Percentiles rank a stretch among this genome's conserved stretches.
phyloP scores from a whole-genome alignment of 1,284 basidiomycete species.

The Sanguinoderma infundibulare region DNA sequence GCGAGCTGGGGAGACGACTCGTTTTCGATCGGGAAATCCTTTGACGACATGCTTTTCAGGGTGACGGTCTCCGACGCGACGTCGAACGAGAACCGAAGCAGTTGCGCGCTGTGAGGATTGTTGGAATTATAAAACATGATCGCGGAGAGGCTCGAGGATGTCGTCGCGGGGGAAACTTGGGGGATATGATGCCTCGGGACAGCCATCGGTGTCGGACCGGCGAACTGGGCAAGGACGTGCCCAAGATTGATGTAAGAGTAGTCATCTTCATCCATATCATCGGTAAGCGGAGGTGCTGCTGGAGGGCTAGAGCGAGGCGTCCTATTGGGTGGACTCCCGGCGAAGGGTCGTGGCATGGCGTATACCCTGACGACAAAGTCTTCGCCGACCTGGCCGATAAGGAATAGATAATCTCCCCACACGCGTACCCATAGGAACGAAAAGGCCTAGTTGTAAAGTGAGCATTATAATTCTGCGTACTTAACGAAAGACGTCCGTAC shows the following conservation, averaged over 20 bases:
- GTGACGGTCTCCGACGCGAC: slow-evolving; percentile 4
- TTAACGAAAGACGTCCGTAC: slow-evolving; percentile 28
- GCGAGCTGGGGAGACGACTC: slow-evolving; percentile 46
- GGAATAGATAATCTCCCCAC: slow-evolving; percentile 32
- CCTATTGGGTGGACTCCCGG: slow-evolving; percentile 3
- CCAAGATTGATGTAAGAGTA: slow-evolving; percentile 28
- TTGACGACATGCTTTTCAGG: slow-evolving; percentile 16
- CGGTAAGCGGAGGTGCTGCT: neutral
- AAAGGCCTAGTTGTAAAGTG: slow-evolving; percentile 27
- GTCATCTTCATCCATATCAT: slow-evolving; percentile 12
- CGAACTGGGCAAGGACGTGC: slow-evolving; percentile 22
- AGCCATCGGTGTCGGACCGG: slow-evolving; percentile 26
- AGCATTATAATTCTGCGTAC: neutral
- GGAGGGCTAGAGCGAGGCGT: slow-evolving; percentile 14
- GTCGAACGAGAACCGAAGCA: slow-evolving; percentile 30
- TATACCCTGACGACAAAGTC: slow-evolving; percentile 36
- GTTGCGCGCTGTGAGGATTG: slow-evolving; percentile 26
- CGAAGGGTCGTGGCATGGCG: slow-evolving; percentile 27
- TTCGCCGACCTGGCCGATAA: slow-evolving; percentile 32
- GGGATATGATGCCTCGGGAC: slow-evolving; percentile 28
- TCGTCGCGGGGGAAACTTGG: slow-evolving; percentile 25
- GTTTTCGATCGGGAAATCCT: slow-evolving; percentile 26
- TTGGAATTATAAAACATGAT: slow-evolving; percentile 32
- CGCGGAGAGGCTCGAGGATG: slow-evolving; percentile 25
- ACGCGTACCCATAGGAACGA: slow-evolving; percentile 34